phyloP scores from a whole-genome alignment of 306 rosid genomes.

The Quillaja saponaria region DNA sequence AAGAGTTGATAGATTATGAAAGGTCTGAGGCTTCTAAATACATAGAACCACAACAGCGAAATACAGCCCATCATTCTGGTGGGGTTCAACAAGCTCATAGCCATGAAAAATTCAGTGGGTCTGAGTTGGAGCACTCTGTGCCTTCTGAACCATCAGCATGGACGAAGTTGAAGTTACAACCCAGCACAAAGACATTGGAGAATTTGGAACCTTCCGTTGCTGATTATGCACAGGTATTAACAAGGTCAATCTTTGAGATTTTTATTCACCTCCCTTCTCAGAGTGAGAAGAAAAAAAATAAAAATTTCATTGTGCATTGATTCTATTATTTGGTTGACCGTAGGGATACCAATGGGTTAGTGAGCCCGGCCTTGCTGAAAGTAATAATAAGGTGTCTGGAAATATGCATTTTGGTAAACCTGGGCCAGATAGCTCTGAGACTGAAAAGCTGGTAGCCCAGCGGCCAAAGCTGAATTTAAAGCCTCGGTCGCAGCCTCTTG shows the following conservation, averaged over 20 bases:
- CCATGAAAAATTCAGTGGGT: conserved; percentile 47
- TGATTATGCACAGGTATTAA: conserved; percentile 61
- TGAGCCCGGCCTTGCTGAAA: conserved; percentile 53
- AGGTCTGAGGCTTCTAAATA: conserved; percentile 41
- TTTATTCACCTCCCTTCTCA: background rate
- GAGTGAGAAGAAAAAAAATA: background rate
- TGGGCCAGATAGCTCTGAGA: conserved; percentile 51
- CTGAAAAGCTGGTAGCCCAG: conserved; percentile 60
- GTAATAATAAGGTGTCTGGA: conserved; percentile 47
- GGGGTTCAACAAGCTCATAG: conserved; percentile 42
- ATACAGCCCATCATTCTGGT: conserved; percentile 34
- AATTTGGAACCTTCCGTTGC: conserved; percentile 48
- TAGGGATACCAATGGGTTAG: conserved; percentile 45
- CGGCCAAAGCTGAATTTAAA: conserved; percentile 89
- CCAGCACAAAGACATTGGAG: conserved; percentile 65
- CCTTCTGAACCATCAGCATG: conserved; percentile 63
- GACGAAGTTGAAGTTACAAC: conserved; percentile 77
- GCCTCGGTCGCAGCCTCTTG: conserved; percentile 72
- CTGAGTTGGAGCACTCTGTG: conserved; percentile 46
- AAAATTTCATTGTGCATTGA: background rate
- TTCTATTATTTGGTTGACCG: conserved; percentile 27
- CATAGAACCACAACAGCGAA: conserved; percentile 47
- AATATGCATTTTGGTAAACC: conserved; percentile 55
- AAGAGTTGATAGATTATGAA: conserved; percentile 54
- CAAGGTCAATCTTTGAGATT: conserved; percentile 17